phyloP scores from a whole-genome alignment of 352 stramenopile genomes.

The Globisporangium canariense region DNA sequence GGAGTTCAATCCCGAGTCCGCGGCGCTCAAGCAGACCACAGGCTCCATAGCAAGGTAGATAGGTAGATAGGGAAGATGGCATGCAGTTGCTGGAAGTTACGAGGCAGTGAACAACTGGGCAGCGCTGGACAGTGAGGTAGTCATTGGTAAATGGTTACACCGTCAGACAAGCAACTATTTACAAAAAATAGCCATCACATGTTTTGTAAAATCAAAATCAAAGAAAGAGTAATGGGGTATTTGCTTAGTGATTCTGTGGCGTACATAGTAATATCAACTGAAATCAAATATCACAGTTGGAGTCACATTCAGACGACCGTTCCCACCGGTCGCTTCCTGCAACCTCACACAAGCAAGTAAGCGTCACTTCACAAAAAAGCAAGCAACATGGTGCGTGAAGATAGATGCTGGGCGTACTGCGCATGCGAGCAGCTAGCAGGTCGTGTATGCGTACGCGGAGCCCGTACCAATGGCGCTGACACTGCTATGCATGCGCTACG shows the following conservation, averaged over 20 bases:
- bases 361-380: neutral
- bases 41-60: slow-evolving; percentile 3
- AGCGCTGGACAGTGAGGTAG: no score
- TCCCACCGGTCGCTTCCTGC: slow-evolving; percentile 7
- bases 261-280: neutral
- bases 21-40: slow-evolving; percentile 38
- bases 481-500: neutral
- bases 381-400: slow-evolving; percentile 9
- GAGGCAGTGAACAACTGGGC: no score
- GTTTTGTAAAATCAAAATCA: no score
- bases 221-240: no score
- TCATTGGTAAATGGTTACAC: no score
- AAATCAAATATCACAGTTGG: neutral
- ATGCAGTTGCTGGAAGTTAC: no score
- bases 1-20: slow-evolving; percentile 91
- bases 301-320: slow-evolving; percentile 7
- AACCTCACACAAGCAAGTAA: slow-evolving; percentile 1
- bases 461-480: neutral
- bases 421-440: neutral
- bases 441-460: neutral
- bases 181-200: no score
- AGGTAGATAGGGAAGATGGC: no score
- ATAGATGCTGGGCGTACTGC: no score
- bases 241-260: no score
- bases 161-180: no score